These are phyloP conservation scores for Dothideomycetes sp. DNA, from an alignment of 2,329 filamentous ascomycete species.

Conservation along the genomic window DNA sequence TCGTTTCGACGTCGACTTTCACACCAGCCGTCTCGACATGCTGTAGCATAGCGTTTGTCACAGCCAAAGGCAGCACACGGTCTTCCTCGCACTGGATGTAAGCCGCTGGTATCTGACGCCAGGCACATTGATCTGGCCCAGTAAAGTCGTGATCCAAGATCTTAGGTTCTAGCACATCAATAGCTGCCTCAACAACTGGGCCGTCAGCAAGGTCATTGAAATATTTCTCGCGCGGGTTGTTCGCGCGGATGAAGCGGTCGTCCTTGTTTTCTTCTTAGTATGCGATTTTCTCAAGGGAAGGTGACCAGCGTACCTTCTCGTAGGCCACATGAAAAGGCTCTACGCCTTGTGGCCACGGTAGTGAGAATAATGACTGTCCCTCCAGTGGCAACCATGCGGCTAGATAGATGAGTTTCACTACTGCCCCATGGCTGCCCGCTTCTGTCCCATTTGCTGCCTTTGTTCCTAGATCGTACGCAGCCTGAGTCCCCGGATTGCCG, in stretches of 20 bases:
- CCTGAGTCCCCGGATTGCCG: constrained; percentile 17
- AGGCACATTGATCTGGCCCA: not conserved
- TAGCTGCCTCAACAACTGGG: not conserved
- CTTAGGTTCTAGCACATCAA: not conserved
- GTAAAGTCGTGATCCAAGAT: not conserved
- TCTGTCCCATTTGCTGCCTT: too few species aligned
- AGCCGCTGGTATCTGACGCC: constrained; percentile 26
- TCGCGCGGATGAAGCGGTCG: not conserved
- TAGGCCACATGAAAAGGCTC: not conserved
- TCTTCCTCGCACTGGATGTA: constrained; percentile 32
- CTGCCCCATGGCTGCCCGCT: not conserved
- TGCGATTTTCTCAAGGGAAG: not conserved
- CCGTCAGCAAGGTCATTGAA: not conserved
- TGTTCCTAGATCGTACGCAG: constrained; percentile 16
- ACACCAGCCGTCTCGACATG: constrained; percentile 9
- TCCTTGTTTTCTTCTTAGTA: too few species aligned
- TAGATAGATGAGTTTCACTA: constrained; percentile 17
- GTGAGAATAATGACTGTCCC: not conserved
- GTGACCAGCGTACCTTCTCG: not conserved
- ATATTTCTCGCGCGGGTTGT: not conserved
- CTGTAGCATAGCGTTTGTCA: constrained; percentile 27
- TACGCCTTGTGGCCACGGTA: not conserved
- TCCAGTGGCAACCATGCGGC: constrained; percentile 9
- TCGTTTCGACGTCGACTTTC: constrained; percentile 10
- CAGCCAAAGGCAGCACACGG: constrained; percentile 22